These are phyloP conservation scores for Mycena latifolia DNA, from an alignment of 768 basidiomycete species.

Conservation along the genomic window DNA sequence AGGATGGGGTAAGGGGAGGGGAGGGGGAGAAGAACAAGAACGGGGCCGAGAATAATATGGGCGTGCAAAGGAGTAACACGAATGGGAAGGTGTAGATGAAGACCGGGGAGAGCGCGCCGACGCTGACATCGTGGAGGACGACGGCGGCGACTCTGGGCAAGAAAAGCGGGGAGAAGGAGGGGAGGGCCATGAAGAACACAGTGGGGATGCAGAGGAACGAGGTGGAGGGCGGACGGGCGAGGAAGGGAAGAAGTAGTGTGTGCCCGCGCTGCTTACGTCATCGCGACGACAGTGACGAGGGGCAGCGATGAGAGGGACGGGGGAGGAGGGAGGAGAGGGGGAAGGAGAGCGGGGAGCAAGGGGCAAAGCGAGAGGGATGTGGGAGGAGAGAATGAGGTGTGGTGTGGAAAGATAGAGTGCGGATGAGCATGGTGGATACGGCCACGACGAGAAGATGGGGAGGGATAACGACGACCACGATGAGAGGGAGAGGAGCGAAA, in stretches of 20 bases:
- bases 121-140: no score
- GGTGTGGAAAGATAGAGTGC: not conserved
- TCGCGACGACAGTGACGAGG: not conserved
- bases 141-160: not conserved
- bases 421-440: not conserved
- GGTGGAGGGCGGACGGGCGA: slow-evolving; percentile 1
- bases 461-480: not conserved
- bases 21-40: no score
- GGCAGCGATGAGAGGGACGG: no score
- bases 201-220: not conserved
- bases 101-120: no score
- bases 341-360: not conserved
- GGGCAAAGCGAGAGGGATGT: not conserved
- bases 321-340: no score
- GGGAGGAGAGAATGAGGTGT: not conserved
- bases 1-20: no score
- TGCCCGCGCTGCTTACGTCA: not conserved
- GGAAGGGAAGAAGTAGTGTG: not conserved
- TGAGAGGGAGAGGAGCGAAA: no score
- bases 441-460: not conserved
- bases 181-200: not conserved
- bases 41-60: no score
- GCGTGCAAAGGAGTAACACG: no score
- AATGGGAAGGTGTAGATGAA: no score
- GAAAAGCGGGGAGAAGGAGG: not conserved